A percentile compares a stretch with the other conserved stretches of the same genome.
These are phyloP conservation scores for Cystobasidium tubakii DNA, from an alignment of 768 basidiomycete genomes.

Conservation along the genomic window DNA sequence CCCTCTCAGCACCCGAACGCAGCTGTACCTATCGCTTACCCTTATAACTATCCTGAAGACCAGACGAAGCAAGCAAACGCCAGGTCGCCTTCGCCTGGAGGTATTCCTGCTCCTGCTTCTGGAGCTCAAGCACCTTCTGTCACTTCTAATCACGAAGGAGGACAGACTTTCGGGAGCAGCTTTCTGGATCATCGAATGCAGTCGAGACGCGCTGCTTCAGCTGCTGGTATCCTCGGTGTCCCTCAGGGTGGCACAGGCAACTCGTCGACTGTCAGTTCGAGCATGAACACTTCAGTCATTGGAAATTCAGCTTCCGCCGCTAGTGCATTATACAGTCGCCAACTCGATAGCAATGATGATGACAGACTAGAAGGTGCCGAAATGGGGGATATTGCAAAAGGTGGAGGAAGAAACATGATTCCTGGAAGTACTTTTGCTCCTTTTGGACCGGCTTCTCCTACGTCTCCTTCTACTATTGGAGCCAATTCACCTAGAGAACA, in stretches of 20 bases:
- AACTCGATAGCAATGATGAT: conserved; percentile 7
- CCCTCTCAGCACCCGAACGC: conserved; percentile 11
- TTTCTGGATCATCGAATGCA: conserved; percentile 31
- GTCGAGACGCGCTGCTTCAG: not conserved
- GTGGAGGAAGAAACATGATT: not conserved
- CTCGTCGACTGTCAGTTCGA: not conserved
- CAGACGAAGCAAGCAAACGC: not conserved
- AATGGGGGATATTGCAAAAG: not conserved
- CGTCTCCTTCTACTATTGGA: not conserved
- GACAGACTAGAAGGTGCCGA: not conserved
- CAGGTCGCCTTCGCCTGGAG: not conserved
- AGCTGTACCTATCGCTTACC: conserved; percentile 12
- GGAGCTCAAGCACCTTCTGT: not conserved
- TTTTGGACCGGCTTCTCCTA: conserved; percentile 15
- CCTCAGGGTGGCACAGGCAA: not conserved
- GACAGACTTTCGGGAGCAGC: conserved; percentile 5
- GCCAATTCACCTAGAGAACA: not conserved
- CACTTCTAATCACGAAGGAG: not conserved
- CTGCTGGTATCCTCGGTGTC: not conserved
- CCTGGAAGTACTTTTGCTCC: conserved; percentile 39
- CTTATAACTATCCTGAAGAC: conserved; percentile 3
- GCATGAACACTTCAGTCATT: conserved; percentile 31
- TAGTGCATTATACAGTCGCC: conserved; percentile 19
- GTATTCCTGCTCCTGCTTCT: not conserved
- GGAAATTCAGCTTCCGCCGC: conserved; percentile 21